Evolutionary conservation across 78 protist genomes (phyloP).

Genomic region (Chrysochromulina parva): DNA sequence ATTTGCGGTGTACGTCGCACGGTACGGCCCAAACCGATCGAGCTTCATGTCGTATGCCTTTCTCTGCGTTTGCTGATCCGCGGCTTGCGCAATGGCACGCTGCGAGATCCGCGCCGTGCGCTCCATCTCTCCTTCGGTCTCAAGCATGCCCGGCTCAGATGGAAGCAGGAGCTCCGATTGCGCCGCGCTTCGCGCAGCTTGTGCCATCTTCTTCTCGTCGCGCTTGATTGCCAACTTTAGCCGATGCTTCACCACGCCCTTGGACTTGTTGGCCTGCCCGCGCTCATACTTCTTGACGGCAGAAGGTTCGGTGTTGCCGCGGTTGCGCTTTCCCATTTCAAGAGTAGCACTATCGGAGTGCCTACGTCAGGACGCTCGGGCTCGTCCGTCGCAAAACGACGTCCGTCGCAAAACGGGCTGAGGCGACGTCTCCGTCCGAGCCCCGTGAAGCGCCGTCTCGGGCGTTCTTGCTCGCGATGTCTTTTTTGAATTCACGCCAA

Average conservation of each 20-base stretch:
- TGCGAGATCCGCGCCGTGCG: constrained; percentile 78
- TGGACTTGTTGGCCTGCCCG: background rate
- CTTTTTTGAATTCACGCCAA: too few species aligned
- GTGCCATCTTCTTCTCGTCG: background rate
- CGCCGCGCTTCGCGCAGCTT: background rate
- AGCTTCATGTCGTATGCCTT: constrained; percentile 73
- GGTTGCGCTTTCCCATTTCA: too few species aligned
- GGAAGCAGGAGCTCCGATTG: constrained; percentile 36
- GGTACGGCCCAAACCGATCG: constrained; percentile 83
- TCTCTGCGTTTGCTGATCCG: constrained; percentile 63
- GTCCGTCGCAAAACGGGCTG: too few species aligned
- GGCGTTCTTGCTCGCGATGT: too few species aligned
- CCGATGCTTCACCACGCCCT: background rate
- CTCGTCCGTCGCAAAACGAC: too few species aligned
- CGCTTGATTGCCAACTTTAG: background rate
- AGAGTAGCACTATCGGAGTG: too few species aligned
- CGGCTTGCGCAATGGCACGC: constrained; percentile 49
- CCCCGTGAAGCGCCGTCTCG: too few species aligned
- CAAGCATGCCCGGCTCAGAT: constrained; percentile 53
- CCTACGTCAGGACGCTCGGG: too few species aligned
- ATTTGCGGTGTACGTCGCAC: constrained; percentile 58
- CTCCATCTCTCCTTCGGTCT: constrained; percentile 80
- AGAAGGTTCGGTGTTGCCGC: too few species aligned
- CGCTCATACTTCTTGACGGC: background rate
- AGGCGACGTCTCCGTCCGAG: too few species aligned